phyloP scores from a whole-genome alignment of 2,329 filamentous ascomycete species.

The Diaporthe batatas region DNA sequence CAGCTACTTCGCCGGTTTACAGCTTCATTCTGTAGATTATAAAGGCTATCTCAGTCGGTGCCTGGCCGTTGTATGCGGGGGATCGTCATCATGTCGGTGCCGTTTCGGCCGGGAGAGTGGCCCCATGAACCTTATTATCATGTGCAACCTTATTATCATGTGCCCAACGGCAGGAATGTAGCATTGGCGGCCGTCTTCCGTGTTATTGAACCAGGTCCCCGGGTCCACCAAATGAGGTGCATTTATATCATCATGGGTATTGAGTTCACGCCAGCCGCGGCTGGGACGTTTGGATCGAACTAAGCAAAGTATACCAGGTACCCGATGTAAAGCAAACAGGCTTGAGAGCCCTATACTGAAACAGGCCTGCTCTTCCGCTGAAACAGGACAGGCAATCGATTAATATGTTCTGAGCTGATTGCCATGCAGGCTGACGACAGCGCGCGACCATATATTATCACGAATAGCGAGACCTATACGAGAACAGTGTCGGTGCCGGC shows the following conservation, averaged over 20 bases:
- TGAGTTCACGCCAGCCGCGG: slow-evolving; percentile 6
- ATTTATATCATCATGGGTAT: not conserved
- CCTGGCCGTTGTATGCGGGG: not conserved
- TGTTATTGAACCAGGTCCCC: not conserved
- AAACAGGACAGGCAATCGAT: not conserved
- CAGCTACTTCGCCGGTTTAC: slow-evolving; percentile 16
- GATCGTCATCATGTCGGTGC: not conserved
- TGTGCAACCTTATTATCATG: too few relatives aligned
- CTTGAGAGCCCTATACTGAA: slow-evolving; percentile 3
- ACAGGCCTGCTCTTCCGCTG: not conserved
- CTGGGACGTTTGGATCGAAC: not conserved
- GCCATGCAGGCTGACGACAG: too few relatives aligned
- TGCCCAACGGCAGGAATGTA: not conserved
- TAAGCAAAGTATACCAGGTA: not conserved
- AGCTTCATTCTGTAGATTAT: not conserved
- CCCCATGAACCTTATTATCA: not conserved
- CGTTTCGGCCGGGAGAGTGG: not conserved
- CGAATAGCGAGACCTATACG: too few relatives aligned
- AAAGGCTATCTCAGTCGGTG: not conserved
- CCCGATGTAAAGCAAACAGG: not conserved
- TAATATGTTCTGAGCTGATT: too few relatives aligned
- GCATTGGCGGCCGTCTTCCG: not conserved
- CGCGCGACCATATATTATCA: not conserved
- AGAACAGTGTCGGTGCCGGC: not conserved
- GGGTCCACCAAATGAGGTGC: not conserved